Evolutionary conservation across 495 filamentous ascomycete species (phyloP), one percentile per base, ranked within the genome.

Genomic region (Neurospora discreta): DNA sequence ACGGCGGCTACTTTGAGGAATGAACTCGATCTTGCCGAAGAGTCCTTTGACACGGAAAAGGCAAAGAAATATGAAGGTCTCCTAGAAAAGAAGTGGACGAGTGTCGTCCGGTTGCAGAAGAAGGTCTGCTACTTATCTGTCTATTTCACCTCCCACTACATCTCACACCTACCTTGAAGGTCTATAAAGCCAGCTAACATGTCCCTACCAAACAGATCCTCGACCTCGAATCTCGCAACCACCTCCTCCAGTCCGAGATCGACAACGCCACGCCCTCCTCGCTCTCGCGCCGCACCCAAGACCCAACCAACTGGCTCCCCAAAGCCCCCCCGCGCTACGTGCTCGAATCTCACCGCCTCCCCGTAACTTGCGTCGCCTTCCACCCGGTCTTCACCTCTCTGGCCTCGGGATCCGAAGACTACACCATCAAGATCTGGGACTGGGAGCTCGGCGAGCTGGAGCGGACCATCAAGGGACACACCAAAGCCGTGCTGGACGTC

Each of bases 371-470:
- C 73, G 88, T 97, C 67, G 94, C 94, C 5, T 98, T 98, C 81
- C 94, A 98, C 79, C 94, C 94, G 0, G 84, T 94, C 72, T 97
- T 95, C 79, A 92, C 93, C 38, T 93, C 92, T 0, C 82, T 98
- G 15, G 94, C 94, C 26, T 94, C 93, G 1, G 94, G 92, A 33
- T 95, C 93, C 39, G 94, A 97, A 77, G 90, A 93, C 74, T 86
- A 84, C 68, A 91, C 88, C 18, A 91, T 93, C 77, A 98, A 98
- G 77, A 92, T 98, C 70, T 98, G 94, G 94, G 94, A 97, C 77
- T 97, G 93, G 92, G 94, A 98, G 75, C 82, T 96, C 7, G 94
- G 94, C 26, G 94, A 97, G 79, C 85, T 97, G 5, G 94, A 97
- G 76, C 81, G 90, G 38, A 97, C 94, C 0, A 84, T 97, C 40